These are phyloP conservation scores for Thraustochytrium sp. DNA, from an alignment of 352 stramenopile genomes.

Conservation along the genomic window DNA sequence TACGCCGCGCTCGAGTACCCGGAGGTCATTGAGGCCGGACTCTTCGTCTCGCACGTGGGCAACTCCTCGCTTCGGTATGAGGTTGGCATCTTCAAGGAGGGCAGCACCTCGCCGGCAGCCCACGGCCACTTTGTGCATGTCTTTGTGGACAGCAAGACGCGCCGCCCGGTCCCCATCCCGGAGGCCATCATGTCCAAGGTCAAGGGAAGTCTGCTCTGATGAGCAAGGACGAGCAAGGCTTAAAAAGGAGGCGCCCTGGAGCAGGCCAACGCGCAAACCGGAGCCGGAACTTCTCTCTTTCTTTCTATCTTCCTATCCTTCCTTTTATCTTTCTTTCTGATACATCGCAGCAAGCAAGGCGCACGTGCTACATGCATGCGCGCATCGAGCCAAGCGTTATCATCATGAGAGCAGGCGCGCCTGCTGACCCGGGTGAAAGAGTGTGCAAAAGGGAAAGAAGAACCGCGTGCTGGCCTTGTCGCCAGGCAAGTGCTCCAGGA, in stretches of 20 bases:
- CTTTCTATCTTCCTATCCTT: background rate
- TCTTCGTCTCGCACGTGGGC: constrained; percentile 21
- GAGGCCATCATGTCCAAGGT: background rate
- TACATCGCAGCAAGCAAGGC: too few relatives aligned
- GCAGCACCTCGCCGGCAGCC: background rate
- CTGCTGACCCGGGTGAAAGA: constrained; percentile 8
- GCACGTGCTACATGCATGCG: too few relatives aligned
- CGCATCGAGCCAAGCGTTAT: too few relatives aligned
- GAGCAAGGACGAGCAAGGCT: too few relatives aligned
- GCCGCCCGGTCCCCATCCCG: background rate
- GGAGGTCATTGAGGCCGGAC: constrained; percentile 12
- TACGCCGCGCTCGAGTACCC: constrained; percentile 37
- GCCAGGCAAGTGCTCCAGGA: background rate
- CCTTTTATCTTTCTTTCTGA: background rate
- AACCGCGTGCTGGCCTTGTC: background rate
- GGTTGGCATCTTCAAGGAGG: constrained; percentile 30
- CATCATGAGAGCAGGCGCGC: background rate
- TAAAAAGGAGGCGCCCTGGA: too few relatives aligned
- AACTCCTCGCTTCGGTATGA: constrained; percentile 8
- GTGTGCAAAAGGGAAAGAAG: constrained; percentile 24
- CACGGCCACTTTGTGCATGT: constrained; percentile 42
- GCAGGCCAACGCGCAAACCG: too few relatives aligned
- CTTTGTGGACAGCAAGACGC: constrained; percentile 1
- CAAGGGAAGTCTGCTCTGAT: background rate
- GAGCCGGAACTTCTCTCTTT: too few relatives aligned